Base-by-base conservation (phyloP, 1,284 basidiomycete species). In the Vanrija sp. region DNA sequence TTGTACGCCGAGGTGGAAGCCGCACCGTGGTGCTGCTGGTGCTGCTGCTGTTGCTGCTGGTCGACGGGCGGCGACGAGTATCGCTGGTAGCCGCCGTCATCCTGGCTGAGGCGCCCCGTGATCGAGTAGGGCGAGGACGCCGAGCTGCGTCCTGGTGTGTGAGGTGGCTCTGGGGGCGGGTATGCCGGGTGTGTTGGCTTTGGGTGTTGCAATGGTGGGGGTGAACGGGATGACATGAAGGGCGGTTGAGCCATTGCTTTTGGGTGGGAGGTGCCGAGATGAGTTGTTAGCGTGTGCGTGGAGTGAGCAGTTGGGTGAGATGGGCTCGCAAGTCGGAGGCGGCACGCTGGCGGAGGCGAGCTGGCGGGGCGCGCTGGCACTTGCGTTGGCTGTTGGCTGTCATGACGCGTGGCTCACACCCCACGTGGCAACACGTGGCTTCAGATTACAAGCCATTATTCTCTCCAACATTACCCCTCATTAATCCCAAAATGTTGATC, bases 131-230 rank as follows among this genome's bases (percentile, higher is more conserved):
- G 71, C 16, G 68, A 71, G n/a, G 67, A 71, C 39, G 73, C 62
- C 14, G 69, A 68, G 24, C 66, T 68, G 10, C 57, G 62, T 8
- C 60, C 67, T 0, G 89, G 89, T 0, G 89, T 91, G 2, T 84
- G 82, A 0, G 89, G 89, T 0, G 89, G 89, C 63, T 94, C 89
- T 16, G 89, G 89, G 48, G 92, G 89, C 37, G 75, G 75, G 72
- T 87, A 90, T 0, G 87, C 86, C 4, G 88, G 89, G 65, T 93
- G 89, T 0, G 90, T 92, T 0, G 90, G 90, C 6, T 92, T 88
- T 2, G 90, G 89, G 69, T 94, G 89, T 55, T 89, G 85, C 2
- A 93, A 81, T 1, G 88, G 89, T 3, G 88, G 87, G 0, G 88
- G 88, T 0, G 88, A 89, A 48, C 78, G 77, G 14, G 79, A 81